Conservation (phyloP, 169 alveolate genomes). For the Plasmodium falciparum region DNA sequence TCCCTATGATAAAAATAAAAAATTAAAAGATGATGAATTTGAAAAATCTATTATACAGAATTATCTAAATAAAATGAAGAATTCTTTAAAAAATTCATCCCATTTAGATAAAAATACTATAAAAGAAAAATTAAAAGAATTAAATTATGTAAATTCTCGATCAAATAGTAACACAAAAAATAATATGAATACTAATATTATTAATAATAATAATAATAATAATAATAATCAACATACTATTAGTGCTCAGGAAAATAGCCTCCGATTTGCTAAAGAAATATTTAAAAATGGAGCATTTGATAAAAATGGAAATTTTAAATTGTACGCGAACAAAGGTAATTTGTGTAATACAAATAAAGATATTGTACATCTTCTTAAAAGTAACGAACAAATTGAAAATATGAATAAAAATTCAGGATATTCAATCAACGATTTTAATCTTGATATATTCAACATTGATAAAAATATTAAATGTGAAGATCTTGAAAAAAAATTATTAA, state of each 20-base stretch:
- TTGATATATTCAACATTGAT: slow-evolving; percentile 54
- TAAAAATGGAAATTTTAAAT: slow-evolving; percentile 19
- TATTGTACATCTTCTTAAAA: neutral
- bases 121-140: slow-evolving; percentile 7
- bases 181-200: slow-evolving; percentile 5
- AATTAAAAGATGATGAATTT: slow-evolving; percentile 23
- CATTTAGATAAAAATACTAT: slow-evolving; percentile 6
- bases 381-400: slow-evolving; percentile 9
- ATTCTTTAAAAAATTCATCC: slow-evolving; percentile 7
- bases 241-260: neutral
- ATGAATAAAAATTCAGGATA: slow-evolving; percentile 22
- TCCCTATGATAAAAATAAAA: slow-evolving; percentile 17
- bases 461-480: slow-evolving; percentile 48
- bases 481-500: slow-evolving; percentile 29
- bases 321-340: slow-evolving; percentile 8
- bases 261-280: neutral
- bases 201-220: slow-evolving; percentile 1
- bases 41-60: slow-evolving; percentile 67
- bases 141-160: slow-evolving; percentile 9
- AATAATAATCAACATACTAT: slow-evolving; percentile 4
- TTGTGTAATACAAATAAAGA: slow-evolving; percentile 1
- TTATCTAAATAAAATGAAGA: slow-evolving; percentile 42
- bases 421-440: slow-evolving; percentile 40
- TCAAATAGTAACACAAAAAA: neutral
- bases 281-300: slow-evolving; percentile 13